These are phyloP conservation scores for Aurifilum marmelostoma DNA, from an alignment of 2,329 filamentous ascomycete genomes.

Conservation along the genomic window DNA sequence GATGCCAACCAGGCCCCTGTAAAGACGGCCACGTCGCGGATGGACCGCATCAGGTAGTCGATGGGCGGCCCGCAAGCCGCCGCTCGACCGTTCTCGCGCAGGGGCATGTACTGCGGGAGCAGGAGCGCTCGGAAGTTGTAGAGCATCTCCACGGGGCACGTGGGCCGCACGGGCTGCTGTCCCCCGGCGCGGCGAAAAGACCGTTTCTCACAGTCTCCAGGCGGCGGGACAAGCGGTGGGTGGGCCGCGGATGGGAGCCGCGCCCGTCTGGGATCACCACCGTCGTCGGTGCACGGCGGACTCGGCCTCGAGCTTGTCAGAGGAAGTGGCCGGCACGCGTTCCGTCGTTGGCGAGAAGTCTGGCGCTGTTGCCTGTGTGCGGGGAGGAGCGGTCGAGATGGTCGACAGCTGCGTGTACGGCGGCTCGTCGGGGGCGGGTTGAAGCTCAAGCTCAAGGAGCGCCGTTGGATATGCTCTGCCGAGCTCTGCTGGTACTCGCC, in stretches of 20 bases:
- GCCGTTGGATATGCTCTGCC: conserved; percentile 4
- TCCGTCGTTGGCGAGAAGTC: not conserved
- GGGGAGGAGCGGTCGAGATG: conserved; percentile 7
- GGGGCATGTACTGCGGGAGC: conserved; percentile 49
- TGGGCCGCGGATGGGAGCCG: conserved; percentile 66
- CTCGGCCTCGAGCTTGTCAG: conserved; percentile 82
- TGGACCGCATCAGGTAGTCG: conserved; percentile 74
- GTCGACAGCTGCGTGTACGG: conserved; percentile 4
- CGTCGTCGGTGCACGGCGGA: conserved; percentile 85
- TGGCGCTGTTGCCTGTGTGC: conserved; percentile 10
- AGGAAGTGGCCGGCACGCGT: conserved; percentile 38
- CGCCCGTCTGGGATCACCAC: conserved; percentile 80
- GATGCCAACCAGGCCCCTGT: conserved; percentile 79
- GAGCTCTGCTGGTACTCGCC: conserved; percentile 23
- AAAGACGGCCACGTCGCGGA: conserved; percentile 85
- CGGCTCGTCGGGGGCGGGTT: conserved; percentile 6
- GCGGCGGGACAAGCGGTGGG: conserved; percentile 46
- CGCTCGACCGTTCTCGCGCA: conserved; percentile 48
- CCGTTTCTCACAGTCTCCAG: conserved; percentile 59
- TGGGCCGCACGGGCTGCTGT: conserved; percentile 62
- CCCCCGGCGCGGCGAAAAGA: conserved; percentile 82
- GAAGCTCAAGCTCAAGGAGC: conserved; percentile 34
- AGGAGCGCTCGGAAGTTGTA: conserved; percentile 49
- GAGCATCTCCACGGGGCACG: conserved; percentile 46
- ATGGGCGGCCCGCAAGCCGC: conserved; percentile 56